Evolutionary conservation across 1,284 basidiomycete species (phyloP).

Genomic region (Heterobasidion occidentale): DNA sequence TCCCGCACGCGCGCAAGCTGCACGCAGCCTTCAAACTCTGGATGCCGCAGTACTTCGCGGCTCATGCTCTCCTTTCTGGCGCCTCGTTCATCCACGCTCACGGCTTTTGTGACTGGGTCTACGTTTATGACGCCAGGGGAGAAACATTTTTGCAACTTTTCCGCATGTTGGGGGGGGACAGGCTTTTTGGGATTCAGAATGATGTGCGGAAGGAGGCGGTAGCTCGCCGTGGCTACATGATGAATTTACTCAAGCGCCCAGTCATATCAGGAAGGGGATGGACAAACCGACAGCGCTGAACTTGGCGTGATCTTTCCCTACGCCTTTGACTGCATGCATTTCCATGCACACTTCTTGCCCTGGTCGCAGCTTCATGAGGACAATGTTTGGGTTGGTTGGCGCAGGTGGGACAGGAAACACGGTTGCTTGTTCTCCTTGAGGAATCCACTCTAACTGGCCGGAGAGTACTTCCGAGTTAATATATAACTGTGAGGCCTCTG

Average conservation of each 20-base stretch:
- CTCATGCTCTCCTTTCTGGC: conserved; percentile 88
- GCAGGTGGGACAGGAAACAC: conserved; percentile 52
- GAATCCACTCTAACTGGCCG: conserved; percentile 73
- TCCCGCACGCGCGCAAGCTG: conserved; percentile 85
- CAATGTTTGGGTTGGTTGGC: conserved; percentile 79
- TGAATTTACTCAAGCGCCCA: neutral
- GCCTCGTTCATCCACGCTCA: conserved; percentile 53
- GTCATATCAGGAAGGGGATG: neutral
- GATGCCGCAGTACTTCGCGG: conserved; percentile 87
- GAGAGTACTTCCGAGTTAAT: conserved; percentile 72
- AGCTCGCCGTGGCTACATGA: conserved; percentile 81
- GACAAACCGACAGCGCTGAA: conserved; percentile 90
- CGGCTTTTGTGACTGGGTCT: conserved; percentile 45
- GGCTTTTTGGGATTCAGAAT: conserved; percentile 64
- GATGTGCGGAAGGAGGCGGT: conserved; percentile 88
- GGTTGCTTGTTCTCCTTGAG: conserved; percentile 77
- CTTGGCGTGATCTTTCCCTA: conserved; percentile 97
- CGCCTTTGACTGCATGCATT: conserved; percentile 88
- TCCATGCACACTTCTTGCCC: conserved; percentile 84
- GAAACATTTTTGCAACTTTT: conserved; percentile 87
- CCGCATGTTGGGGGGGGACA: conserved; percentile 51
- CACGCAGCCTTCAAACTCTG: conserved; percentile 85
- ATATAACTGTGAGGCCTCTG: conserved; percentile 62
- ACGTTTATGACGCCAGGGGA: conserved; percentile 83
- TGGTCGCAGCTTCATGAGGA: conserved; percentile 91